Percentiles rank a stretch among this genome's conserved stretches.
phyloP scores from a whole-genome alignment of 176 grass and related monocot species.

The Hyparrhenia diplandra region DNA sequence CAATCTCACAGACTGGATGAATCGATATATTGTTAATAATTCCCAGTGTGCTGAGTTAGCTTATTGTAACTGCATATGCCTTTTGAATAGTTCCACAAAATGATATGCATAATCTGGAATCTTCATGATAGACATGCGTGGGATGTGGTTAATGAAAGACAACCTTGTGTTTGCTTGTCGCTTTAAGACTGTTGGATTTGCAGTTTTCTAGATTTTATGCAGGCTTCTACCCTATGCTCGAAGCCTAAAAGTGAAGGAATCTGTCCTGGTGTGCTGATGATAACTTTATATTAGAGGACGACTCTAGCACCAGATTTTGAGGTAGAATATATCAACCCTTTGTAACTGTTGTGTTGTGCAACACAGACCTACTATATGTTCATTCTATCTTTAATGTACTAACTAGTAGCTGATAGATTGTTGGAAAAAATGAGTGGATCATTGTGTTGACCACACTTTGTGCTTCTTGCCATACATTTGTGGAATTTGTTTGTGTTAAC shows the following conservation, averaged over 20 bases:
- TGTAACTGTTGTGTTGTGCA: neutral
- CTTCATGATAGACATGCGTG: neutral
- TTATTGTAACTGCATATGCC: neutral
- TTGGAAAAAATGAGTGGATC: neutral
- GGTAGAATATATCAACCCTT: slow-evolving; percentile 36
- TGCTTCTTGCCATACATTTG: neutral
- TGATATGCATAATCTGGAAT: neutral
- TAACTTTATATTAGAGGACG: slow-evolving; percentile 86
- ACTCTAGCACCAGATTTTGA: slow-evolving; percentile 61
- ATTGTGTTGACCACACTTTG: neutral
- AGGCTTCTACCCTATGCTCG: slow-evolving; percentile 69
- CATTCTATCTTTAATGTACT: neutral
- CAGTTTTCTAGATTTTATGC: slow-evolving; percentile 58
- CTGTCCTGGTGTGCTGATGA: slow-evolving; percentile 62
- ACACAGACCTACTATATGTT: neutral
- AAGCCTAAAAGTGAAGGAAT: slow-evolving; percentile 58
- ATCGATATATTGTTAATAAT: neutral
- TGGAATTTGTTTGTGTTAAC: neutral
- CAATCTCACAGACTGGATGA: neutral
- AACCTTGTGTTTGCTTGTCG: neutral
- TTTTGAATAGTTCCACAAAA: neutral
- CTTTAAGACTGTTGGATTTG: slow-evolving; percentile 26
- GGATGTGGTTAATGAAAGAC: neutral
- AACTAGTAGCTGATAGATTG: neutral
- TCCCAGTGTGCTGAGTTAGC: neutral